Evolutionary conservation across 495 filamentous ascomycete genomes (phyloP).

Genomic region (Podospora comata): DNA sequence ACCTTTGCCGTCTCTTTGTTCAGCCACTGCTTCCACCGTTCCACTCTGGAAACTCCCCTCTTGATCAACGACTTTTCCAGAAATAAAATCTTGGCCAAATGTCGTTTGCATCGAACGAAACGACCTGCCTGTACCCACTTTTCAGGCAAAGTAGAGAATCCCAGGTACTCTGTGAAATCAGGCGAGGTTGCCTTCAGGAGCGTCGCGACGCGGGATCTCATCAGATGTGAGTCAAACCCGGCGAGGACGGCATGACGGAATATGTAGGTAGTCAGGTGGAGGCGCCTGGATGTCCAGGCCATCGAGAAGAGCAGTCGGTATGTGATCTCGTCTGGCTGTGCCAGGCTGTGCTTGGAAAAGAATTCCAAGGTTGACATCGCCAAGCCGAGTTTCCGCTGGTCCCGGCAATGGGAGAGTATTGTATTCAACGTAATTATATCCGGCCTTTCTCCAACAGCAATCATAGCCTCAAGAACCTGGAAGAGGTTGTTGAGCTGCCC

Average conservation of each 20-base stretch:
- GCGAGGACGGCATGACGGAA: neutral
- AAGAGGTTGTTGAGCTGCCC: neutral
- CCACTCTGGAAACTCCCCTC: neutral
- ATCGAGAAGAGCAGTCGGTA: neutral
- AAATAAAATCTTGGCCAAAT: neutral
- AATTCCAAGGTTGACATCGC: neutral
- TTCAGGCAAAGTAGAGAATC: neutral
- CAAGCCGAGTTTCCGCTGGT: neutral
- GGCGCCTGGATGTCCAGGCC: neutral
- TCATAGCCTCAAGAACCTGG: neutral
- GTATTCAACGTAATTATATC: neutral
- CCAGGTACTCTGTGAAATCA: neutral
- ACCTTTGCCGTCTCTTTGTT: neutral
- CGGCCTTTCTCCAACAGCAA: neutral
- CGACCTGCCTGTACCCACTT: neutral
- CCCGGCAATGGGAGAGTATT: neutral
- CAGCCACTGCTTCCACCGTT: neutral
- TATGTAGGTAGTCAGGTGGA: neutral
- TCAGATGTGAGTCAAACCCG: neutral
- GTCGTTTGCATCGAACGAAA: neutral
- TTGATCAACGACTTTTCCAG: neutral
- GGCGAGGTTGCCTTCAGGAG: neutral
- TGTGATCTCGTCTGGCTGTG: neutral
- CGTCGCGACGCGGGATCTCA: neutral
- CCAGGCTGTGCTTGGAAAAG: neutral